phyloP scores from a whole-genome alignment of 768 basidiomycete genomes.

The Boletellus emodensis region DNA sequence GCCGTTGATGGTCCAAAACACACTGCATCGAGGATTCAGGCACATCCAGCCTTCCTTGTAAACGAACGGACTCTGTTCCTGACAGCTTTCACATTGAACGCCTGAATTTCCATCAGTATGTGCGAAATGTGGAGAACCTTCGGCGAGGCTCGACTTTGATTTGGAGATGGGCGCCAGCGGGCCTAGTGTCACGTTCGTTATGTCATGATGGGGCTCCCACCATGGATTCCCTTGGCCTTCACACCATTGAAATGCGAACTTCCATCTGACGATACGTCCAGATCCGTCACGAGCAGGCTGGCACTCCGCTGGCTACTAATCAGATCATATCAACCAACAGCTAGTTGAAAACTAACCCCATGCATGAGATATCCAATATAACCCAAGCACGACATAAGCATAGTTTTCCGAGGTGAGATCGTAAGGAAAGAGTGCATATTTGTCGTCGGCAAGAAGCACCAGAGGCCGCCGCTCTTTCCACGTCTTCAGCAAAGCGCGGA shows the following conservation, averaged over 20 bases:
- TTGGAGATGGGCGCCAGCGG: not conserved
- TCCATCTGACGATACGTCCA: conserved; percentile 66
- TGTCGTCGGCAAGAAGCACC: conserved; percentile 70
- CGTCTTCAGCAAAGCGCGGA: conserved; percentile 62
- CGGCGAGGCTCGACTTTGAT: not conserved
- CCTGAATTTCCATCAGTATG: not conserved
- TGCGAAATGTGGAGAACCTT: not conserved
- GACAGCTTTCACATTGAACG: conserved; percentile 42
- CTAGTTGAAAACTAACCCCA: conserved; percentile 34
- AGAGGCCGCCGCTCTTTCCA: conserved; percentile 54
- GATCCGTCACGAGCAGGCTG: conserved; percentile 45
- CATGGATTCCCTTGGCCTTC: conserved; percentile 59
- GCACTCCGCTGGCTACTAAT: conserved; percentile 48
- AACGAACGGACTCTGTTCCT: conserved; percentile 43
- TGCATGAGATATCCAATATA: conserved; percentile 65
- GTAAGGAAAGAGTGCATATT: conserved; percentile 70
- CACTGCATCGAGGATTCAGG: conserved; percentile 51
- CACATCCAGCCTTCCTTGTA: conserved; percentile 61
- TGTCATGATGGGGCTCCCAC: conserved; percentile 35
- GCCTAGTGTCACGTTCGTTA: not conserved
- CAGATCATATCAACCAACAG: conserved; percentile 8
- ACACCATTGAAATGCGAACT: conserved; percentile 85
- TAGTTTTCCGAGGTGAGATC: conserved; percentile 50
- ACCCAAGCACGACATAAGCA: conserved; percentile 49
- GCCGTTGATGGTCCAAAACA: conserved; percentile 48